Percentiles rank a stretch among this genome's conserved stretches.
Conservation (phyloP, 2,329 filamentous ascomycete species). For the Penicillium sp. region DNA sequence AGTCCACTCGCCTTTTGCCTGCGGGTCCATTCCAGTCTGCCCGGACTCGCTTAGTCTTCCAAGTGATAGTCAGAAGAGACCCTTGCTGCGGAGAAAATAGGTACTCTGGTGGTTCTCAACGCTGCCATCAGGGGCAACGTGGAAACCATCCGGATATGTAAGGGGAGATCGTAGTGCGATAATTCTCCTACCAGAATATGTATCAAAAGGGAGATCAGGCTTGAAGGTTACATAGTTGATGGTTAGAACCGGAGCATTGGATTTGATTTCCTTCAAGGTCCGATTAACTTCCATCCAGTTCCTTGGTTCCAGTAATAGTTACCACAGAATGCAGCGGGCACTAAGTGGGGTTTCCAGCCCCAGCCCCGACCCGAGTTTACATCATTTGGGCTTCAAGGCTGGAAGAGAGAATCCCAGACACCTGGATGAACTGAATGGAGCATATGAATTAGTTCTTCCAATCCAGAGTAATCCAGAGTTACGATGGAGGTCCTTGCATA, state of each 20-base stretch:
- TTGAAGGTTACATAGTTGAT: not conserved
- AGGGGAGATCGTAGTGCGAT: not conserved
- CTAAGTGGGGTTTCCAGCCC: conserved; percentile 1
- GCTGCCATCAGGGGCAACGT: conserved; percentile 9
- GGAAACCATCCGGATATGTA: conserved; percentile 12
- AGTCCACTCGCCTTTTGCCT: too few relatives aligned
- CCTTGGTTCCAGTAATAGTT: not conserved
- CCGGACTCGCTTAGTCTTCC: conserved; percentile 1
- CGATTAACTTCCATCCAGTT: not conserved
- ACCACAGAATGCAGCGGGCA: not conserved
- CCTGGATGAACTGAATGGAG: conserved; percentile 20
- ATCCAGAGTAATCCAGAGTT: not conserved
- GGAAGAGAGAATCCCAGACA: conserved; percentile 12
- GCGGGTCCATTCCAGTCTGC: not conserved
- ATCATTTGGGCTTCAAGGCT: not conserved
- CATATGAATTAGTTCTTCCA: conserved; percentile 2
- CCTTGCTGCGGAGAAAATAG: conserved; percentile 4
- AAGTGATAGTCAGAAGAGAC: conserved; percentile 5
- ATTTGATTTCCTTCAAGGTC: not conserved
- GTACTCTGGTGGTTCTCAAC: not conserved
- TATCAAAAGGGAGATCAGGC: not conserved
- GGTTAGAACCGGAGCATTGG: not conserved
- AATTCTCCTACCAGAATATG: not conserved
- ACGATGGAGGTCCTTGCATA: conserved; percentile 16
- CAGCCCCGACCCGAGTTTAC: not conserved